A percentile compares a stretch with the other conserved stretches of the same genome.
Conservation (phyloP, 805 yeast genomes). For the Saturnispora kantuleensis region DNA sequence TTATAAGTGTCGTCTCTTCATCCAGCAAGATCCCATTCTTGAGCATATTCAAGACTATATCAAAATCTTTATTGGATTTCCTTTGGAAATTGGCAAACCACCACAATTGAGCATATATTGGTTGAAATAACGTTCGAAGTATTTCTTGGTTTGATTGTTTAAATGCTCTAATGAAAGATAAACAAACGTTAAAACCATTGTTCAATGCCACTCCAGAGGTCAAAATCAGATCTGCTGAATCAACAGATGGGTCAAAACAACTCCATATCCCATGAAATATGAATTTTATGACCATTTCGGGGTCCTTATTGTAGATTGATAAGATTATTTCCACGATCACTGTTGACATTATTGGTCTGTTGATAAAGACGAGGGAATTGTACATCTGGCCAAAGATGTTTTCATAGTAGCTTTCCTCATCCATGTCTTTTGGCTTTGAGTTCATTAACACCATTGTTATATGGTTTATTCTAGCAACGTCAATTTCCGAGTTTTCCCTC, state of each 20-base stretch:
- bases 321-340: conserved; percentile 48
- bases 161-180: conserved; percentile 42
- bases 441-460: conserved; percentile 52
- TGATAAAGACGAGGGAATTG: conserved; percentile 44
- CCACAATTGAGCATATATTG: conserved; percentile 32
- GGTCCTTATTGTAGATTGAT: conserved; percentile 40
- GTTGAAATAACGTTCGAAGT: conserved; percentile 24
- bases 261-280: conserved; percentile 42
- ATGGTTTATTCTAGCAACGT: conserved; percentile 53
- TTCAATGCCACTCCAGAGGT: conserved; percentile 43
- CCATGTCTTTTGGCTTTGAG: conserved; percentile 47
- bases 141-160: conserved; percentile 28
- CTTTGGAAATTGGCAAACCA: conserved; percentile 32
- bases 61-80: conserved; percentile 23
- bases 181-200: conserved; percentile 53
- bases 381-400: conserved; percentile 57
- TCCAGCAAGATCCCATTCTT: conserved; percentile 24
- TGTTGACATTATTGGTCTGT: conserved; percentile 50
- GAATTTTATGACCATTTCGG: conserved; percentile 46
- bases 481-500: conserved; percentile 61
- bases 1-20: conserved; percentile 8
- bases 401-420: conserved; percentile 41
- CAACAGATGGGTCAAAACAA: conserved; percentile 29
- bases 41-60: conserved; percentile 30
- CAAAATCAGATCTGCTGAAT: conserved; percentile 23